These are phyloP conservation scores for Vickermania ingenoplastis DNA, from an alignment of 208 protist species.

Conservation along the genomic window DNA sequence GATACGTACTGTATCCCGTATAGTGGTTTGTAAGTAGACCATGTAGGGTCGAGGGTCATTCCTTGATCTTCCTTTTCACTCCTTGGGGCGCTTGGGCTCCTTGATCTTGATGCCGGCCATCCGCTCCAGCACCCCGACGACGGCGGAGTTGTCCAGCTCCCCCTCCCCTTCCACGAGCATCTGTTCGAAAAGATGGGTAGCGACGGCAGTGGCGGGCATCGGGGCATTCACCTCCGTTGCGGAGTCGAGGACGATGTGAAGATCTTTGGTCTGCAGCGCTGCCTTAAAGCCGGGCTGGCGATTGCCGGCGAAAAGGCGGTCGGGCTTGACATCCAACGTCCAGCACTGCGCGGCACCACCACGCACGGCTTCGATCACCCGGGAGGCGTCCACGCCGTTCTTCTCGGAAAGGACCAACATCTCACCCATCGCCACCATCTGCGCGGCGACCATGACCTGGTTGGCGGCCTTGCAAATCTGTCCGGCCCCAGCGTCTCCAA, in stretches of 20 bases:
- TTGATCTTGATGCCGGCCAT: constrained; percentile 75
- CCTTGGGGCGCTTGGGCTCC: constrained; percentile 68
- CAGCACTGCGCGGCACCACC: constrained; percentile 90
- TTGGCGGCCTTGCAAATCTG: constrained; percentile 96
- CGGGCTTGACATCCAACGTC: constrained; percentile 87
- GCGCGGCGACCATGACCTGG: constrained; percentile 92
- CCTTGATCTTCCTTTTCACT: too few relatives aligned
- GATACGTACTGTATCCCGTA: too few relatives aligned
- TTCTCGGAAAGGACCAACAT: constrained; percentile 91
- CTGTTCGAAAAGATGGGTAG: constrained; percentile 87
- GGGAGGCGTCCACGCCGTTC: constrained; percentile 73
- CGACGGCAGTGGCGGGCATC: constrained; percentile 85
- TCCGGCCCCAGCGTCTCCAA: constrained; percentile 81
- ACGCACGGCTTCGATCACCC: constrained; percentile 82
- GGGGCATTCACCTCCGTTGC: constrained; percentile 76
- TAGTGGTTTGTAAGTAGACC: too few relatives aligned
- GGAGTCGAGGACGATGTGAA: constrained; percentile 90
- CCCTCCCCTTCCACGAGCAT: constrained; percentile 85
- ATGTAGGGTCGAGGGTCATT: too few relatives aligned
- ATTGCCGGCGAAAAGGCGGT: constrained; percentile 88
- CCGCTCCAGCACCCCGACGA: constrained; percentile 89
- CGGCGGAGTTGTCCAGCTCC: constrained; percentile 89
- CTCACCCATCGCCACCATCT: constrained; percentile 92
- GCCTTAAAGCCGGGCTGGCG: constrained; percentile 93
- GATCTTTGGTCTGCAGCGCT: constrained; percentile 92